Evolutionary conservation across 2,329 filamentous ascomycete genomes (phyloP).

Genomic region (Rhytidhysteron rufulum): DNA sequence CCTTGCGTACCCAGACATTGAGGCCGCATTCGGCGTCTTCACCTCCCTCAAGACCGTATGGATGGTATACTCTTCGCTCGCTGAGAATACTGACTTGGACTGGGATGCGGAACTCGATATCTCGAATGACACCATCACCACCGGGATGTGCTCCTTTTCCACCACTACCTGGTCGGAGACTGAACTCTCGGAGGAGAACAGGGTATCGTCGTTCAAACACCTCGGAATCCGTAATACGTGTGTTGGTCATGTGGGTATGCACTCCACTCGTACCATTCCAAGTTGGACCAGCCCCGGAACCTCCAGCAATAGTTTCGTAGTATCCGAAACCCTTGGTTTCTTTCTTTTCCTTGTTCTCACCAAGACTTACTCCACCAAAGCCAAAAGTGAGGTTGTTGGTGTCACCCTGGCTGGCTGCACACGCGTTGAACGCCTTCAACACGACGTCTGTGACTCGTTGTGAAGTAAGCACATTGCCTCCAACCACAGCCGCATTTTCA

Average conservation of each 20-base stretch:
- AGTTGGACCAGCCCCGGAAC: constrained; percentile 66
- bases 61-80: constrained; percentile 70
- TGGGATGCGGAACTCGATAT: constrained; percentile 77
- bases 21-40: constrained; percentile 73
- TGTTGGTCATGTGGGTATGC: constrained; percentile 87
- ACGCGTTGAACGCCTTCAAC: constrained; percentile 73
- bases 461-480: constrained; percentile 72
- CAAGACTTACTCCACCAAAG: constrained; percentile 56
- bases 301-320: constrained; percentile 81
- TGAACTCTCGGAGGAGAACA: constrained; percentile 68
- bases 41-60: constrained; percentile 81
- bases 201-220: constrained; percentile 76
- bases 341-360: constrained; percentile 28
- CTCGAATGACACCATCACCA: constrained; percentile 73
- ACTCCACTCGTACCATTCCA: constrained; percentile 74
- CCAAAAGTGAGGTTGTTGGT: constrained; percentile 85
- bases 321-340: constrained; percentile 78
- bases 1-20: constrained; percentile 81
- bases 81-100: constrained; percentile 76
- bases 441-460: constrained; percentile 83
- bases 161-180: constrained; percentile 58
- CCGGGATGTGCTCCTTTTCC: constrained; percentile 64
- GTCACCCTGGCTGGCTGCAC: constrained; percentile 74
- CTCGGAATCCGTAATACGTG: constrained; percentile 75
- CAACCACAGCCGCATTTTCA: constrained; percentile 74